Percentiles rank a stretch among this genome's conserved stretches.
Conservation (phyloP, 768 basidiomycete genomes). For the Lentinula lateritia region DNA sequence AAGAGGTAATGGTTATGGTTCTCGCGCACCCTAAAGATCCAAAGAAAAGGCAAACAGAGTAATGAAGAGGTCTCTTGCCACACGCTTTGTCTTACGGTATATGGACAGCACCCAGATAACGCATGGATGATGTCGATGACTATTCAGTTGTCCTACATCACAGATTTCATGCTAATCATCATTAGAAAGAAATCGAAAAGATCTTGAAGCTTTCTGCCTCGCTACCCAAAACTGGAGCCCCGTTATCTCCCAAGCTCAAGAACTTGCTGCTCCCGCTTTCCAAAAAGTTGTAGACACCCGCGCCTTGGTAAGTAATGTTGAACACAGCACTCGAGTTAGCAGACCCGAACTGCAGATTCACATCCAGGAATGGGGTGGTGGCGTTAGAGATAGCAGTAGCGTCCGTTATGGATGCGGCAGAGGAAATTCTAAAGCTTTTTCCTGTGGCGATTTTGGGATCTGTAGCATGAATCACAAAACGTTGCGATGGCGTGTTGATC, state of each 20-base stretch:
- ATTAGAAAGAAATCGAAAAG: conserved; percentile 1
- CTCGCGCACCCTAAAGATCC: neutral
- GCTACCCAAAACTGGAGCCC: neutral
- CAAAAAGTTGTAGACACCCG: neutral
- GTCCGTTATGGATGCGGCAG: neutral
- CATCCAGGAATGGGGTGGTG: neutral
- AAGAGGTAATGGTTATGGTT: too few relatives aligned
- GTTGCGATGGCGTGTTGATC: neutral
- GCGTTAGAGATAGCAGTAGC: neutral
- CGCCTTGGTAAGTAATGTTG: neutral
- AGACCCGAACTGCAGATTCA: neutral
- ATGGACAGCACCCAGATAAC: neutral
- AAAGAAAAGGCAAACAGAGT: neutral
- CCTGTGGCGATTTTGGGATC: neutral
- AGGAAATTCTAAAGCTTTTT: conserved; percentile 5
- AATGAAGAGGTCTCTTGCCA: neutral
- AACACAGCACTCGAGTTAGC: conserved; percentile 1
- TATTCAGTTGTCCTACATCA: neutral
- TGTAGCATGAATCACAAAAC: conserved; percentile 5
- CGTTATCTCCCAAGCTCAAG: neutral
- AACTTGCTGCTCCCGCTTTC: neutral
- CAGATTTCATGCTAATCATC: neutral
- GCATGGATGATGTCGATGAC: neutral
- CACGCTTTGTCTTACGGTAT: neutral
- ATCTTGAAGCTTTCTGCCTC: neutral